Base-by-base conservation (phyloP, 2,329 filamentous ascomycete species). In the Epichloe coenophiala region DNA sequence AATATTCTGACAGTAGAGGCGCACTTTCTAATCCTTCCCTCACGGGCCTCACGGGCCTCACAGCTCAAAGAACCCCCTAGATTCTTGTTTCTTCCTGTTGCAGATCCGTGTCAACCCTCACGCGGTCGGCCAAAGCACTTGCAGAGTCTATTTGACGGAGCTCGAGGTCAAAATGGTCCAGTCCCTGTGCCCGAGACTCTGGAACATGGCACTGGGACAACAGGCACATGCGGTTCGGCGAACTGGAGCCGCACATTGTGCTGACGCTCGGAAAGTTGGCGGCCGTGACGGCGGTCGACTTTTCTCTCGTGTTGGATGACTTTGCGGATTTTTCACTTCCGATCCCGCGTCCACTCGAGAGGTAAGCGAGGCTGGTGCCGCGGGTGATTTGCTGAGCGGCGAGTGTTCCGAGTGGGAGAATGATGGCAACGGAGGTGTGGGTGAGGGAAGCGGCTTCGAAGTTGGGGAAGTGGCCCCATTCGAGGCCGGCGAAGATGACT, bases 401-500 rank as follows among this genome's bases (percentile, higher is more conserved):
- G 33, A 79, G 67, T 4, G 72, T 72, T 50, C 74, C 76, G 1
- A 78, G 66, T 0, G 76, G 75, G 0, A 80, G 67, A 39, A 78
- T 68, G 47, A 77, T 59, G 54, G 72, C 66, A 41, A 78, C 72
- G 0, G 73, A 70, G 0, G 74, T 76, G 41, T 70, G 62, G 0
- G 72, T 71, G 38, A 77, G 61, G 2, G 75, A 76, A 21, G 66
- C 73, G 17, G 73, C 59, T 53, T 78, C 74, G 55, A 79, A 76
- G 51, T 67, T 66, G 4, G 60, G 55, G 11, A 68, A 68, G 11
- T 61, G 55, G 23, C 60, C 63, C 57, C 70, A 73, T 56, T 77
- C 68, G 3, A 80, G 61, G 4, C 65, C 68, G 2, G 73, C 67
- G 54, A 80, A 78, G 51, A 78, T 57, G 50, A 72, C 75, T 78